phyloP scores from a whole-genome alignment of 140 eudicot genomes.

The Cichorium intybus region DNA sequence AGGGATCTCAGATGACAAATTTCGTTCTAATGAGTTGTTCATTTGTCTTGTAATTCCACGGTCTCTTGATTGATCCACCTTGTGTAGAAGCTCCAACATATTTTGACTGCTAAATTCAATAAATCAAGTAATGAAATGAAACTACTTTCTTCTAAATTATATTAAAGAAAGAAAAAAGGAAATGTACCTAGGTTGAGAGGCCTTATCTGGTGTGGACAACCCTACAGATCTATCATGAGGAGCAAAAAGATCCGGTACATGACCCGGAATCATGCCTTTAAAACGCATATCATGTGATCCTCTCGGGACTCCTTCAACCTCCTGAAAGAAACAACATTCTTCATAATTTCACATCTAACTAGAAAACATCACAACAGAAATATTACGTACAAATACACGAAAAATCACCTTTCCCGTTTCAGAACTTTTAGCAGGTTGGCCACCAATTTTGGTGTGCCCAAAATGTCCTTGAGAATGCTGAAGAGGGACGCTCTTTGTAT shows the following conservation, averaged over 20 bases:
- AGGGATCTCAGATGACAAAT: constrained; percentile 46
- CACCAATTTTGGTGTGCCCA: constrained; percentile 37
- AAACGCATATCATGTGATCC: constrained; percentile 45
- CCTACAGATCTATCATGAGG: constrained; percentile 41
- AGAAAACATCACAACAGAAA: neutral
- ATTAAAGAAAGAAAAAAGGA: neutral
- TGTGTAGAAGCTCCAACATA: constrained; percentile 90
- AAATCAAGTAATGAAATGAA: constrained; percentile 3
- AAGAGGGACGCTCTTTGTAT: constrained; percentile 32
- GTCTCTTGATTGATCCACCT: constrained; percentile 79
- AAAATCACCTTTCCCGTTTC: constrained; percentile 35
- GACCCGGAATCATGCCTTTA: constrained; percentile 50
- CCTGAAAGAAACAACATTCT: constrained; percentile 43
- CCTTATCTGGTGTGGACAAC: constrained; percentile 34
- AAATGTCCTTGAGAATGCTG: constrained; percentile 42
- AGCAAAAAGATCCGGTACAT: constrained; percentile 33
- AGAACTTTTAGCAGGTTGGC: constrained; percentile 32
- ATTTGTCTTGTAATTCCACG: constrained; percentile 34
- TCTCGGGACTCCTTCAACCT: constrained; percentile 42
- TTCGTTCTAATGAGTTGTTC: constrained; percentile 40
- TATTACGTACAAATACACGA: constrained; percentile 4
- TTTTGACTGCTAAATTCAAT: constrained; percentile 55
- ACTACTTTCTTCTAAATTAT: constrained; percentile 6
- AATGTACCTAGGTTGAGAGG: constrained; percentile 57
- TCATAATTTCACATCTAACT: neutral